Conservation (phyloP, 139 green algal species). For the Raphidocelis subcapitata region DNA sequence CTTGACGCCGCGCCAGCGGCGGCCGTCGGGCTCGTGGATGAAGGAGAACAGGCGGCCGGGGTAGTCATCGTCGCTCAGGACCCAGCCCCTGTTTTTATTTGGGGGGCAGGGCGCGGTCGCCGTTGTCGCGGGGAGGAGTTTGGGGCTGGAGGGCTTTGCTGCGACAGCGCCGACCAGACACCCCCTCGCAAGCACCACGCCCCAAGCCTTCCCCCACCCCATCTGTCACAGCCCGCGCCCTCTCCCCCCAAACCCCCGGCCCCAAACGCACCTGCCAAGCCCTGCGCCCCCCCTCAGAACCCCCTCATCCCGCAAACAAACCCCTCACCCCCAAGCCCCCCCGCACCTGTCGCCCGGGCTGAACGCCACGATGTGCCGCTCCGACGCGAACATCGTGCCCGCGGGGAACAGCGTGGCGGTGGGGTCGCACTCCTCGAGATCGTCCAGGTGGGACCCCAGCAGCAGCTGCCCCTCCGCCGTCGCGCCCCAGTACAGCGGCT, state of each 20-base stretch:
- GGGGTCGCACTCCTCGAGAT: conserved; percentile 64
- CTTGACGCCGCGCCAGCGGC: conserved; percentile 46
- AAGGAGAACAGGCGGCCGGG: conserved; percentile 59
- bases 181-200: too few relatives aligned
- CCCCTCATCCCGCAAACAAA: too few relatives aligned
- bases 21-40: conserved; percentile 19
- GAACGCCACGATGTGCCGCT: conserved; percentile 42
- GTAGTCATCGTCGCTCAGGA: conserved; percentile 55
- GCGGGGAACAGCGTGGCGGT: conserved; percentile 58
- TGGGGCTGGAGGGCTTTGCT: too few relatives aligned
- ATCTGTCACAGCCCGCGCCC: too few relatives aligned
- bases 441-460: conserved; percentile 47
- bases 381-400: conserved; percentile 43
- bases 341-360: conserved; percentile 44
- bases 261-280: too few relatives aligned
- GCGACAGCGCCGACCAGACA: too few relatives aligned
- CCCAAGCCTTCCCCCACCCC: too few relatives aligned
- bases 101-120: too few relatives aligned
- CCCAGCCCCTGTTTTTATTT: conserved; percentile 60
- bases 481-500: conserved; percentile 70
- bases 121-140: too few relatives aligned
- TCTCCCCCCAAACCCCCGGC: too few relatives aligned
- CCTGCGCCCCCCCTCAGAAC: too few relatives aligned
- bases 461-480: conserved; percentile 59
- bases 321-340: too few relatives aligned